phyloP scores from a whole-genome alignment of 176 grass and related monocot genomes.

The Phragmites australis region DNA sequence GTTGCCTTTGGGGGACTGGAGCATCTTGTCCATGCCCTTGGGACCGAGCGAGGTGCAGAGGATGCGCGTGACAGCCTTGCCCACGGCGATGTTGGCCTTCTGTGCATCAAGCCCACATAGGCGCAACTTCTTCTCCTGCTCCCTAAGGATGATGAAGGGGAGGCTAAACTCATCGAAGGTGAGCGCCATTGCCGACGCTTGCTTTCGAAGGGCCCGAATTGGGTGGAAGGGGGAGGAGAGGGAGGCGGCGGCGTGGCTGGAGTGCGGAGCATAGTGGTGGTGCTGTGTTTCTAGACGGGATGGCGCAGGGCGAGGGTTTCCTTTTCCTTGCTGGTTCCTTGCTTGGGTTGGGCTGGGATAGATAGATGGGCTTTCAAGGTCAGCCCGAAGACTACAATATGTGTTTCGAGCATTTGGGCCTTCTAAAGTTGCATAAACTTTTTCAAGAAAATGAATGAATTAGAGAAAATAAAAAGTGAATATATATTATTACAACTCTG shows the following conservation, averaged over 20 bases:
- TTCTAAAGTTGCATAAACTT: too few species aligned
- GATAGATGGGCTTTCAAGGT: too few species aligned
- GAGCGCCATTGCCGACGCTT: conserved; percentile 57
- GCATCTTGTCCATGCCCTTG: conserved; percentile 92
- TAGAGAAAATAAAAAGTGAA: too few species aligned
- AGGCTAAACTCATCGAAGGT: conserved; percentile 71
- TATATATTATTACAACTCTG: too few species aligned
- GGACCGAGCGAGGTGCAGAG: conserved; percentile 69
- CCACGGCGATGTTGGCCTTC: conserved; percentile 70
- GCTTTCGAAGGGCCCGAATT: not conserved
- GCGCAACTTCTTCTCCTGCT: conserved; percentile 66
- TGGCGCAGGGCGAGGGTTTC: too few species aligned
- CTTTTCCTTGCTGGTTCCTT: too few species aligned
- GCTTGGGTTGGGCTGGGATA: too few species aligned
- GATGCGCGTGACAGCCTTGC: conserved; percentile 56
- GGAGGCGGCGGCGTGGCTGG: not conserved
- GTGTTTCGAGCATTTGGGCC: too few species aligned
- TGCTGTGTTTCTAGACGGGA: not conserved
- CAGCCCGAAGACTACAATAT: too few species aligned
- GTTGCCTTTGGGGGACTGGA: conserved; percentile 74
- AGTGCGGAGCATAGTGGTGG: not conserved
- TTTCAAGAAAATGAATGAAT: too few species aligned
- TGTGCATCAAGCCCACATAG: too few species aligned
- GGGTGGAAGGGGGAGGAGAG: not conserved
- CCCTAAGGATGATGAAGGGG: conserved; percentile 68